Conservation (phyloP, 345 rosid species). For the Noccaea bulbosa region DNA sequence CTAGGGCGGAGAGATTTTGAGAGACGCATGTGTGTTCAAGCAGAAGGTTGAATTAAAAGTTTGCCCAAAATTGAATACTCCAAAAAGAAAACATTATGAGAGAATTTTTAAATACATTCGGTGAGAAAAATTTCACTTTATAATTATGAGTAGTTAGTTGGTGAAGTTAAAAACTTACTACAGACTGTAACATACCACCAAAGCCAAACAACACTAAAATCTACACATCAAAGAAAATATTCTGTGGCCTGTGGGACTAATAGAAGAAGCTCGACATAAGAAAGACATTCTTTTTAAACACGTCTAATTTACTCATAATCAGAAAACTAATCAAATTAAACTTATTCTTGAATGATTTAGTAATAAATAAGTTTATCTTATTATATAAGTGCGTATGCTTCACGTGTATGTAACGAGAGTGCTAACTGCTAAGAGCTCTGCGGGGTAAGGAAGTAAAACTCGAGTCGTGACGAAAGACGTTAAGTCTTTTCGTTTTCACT, state of each 20-base stretch:
- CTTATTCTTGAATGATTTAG: too few relatives aligned
- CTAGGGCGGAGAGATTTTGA: conserved; percentile 48
- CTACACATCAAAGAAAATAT: too few relatives aligned
- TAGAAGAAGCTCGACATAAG: conserved; percentile 11
- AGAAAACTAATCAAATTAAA: conserved; percentile 1
- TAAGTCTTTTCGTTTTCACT: conserved; percentile 21
- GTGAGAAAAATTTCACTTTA: background rate
- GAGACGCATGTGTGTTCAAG: conserved; percentile 42
- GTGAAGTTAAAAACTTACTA: conserved; percentile 9
- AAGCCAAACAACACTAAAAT: conserved; percentile 1
- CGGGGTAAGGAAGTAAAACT: background rate
- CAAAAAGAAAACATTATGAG: conserved; percentile 4
- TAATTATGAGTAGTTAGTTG: conserved; percentile 2
- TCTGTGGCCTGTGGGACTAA: too few relatives aligned
- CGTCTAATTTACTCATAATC: conserved; percentile 9
- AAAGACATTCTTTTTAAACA: conserved; percentile 48
- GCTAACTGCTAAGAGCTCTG: background rate
- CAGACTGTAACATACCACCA: background rate
- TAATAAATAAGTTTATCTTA: too few relatives aligned
- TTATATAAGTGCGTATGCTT: conserved; percentile 2
- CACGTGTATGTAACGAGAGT: conserved; percentile 8
- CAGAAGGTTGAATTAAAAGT: conserved; percentile 28
- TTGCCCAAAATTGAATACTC: conserved; percentile 35
- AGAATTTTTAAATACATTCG: conserved; percentile 7
- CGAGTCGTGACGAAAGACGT: conserved; percentile 10